Evolutionary conservation across 345 rosid genomes (phyloP).

Genomic region (Ricinus communis): DNA sequence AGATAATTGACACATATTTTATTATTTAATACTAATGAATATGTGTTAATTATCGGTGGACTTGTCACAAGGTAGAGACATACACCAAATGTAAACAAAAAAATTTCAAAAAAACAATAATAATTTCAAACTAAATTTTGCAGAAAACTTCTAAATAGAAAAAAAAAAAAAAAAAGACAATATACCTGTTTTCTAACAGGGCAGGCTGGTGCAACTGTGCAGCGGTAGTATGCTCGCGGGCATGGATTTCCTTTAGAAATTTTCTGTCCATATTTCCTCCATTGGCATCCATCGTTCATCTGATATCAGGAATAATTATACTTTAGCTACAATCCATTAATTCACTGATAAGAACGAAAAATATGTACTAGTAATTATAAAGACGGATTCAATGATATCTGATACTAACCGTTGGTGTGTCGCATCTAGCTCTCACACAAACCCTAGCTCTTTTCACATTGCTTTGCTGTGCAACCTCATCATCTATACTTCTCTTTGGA

Average conservation of each 20-base stretch:
- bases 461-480: slow-evolving; percentile 52
- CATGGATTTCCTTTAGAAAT: slow-evolving; percentile 88
- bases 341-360: no score
- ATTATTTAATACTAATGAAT: no score
- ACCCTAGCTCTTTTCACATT: slow-evolving; percentile 81
- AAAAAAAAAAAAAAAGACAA: no score
- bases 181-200: slow-evolving; percentile 90
- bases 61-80: no score
- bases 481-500: slow-evolving; percentile 44
- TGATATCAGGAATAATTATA: slow-evolving; percentile 23
- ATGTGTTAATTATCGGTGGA: no score
- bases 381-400: no score
- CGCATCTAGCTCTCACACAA: slow-evolving; percentile 86
- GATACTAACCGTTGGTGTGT: slow-evolving; percentile 62
- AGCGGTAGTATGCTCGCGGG: slow-evolving; percentile 89
- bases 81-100: no score
- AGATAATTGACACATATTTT: no score
- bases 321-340: background rate
- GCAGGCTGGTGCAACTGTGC: slow-evolving; percentile 75
- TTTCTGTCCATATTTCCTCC: slow-evolving; percentile 97
- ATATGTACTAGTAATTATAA: no score
- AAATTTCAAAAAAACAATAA: no score
- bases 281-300: slow-evolving; percentile 97
- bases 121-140: no score
- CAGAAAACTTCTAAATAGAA: no score